These are phyloP conservation scores for Lablab purpureus DNA, from an alignment of 306 rosid species.

Conservation along the genomic window DNA sequence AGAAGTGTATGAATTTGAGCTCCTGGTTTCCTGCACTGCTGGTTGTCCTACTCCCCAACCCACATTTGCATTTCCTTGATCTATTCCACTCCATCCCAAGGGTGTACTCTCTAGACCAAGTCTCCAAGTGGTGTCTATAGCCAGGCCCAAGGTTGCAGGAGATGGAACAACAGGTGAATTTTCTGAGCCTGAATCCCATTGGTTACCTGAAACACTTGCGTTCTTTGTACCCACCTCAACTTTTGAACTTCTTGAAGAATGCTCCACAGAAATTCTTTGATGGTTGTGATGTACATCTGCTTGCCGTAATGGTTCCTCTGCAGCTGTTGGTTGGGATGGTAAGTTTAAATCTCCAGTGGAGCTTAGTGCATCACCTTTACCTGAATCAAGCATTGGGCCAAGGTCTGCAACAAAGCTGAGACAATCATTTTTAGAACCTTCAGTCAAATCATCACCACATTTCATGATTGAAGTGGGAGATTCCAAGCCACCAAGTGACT, in stretches of 20 bases:
- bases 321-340: slow-evolving; percentile 55
- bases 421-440: slow-evolving; percentile 75
- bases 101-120: slow-evolving; percentile 61
- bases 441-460: slow-evolving; percentile 67
- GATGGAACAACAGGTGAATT: slow-evolving; percentile 54
- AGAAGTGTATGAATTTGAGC: slow-evolving; percentile 53
- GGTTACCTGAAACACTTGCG: slow-evolving; percentile 61
- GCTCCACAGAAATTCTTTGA: slow-evolving; percentile 57
- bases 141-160: slow-evolving; percentile 58
- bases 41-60: slow-evolving; percentile 61
- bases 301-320: slow-evolving; percentile 58
- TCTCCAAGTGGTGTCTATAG: slow-evolving; percentile 67
- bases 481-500: slow-evolving; percentile 80
- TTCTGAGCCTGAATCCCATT: slow-evolving; percentile 62
- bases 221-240: slow-evolving; percentile 59
- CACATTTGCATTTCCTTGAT: slow-evolving; percentile 57
- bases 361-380: slow-evolving; percentile 85
- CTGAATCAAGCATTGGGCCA: slow-evolving; percentile 76
- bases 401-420: slow-evolving; percentile 73
- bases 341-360: slow-evolving; percentile 73
- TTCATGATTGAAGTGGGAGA: slow-evolving; percentile 75
- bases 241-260: slow-evolving; percentile 61
- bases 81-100: slow-evolving; percentile 58
- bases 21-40: slow-evolving; percentile 55
- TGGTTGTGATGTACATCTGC: slow-evolving; percentile 54